A percentile compares a stretch with the other conserved stretches of the same genome.
phyloP scores from a whole-genome alignment of 768 basidiomycete species.

The Filobasidium wieringae region DNA sequence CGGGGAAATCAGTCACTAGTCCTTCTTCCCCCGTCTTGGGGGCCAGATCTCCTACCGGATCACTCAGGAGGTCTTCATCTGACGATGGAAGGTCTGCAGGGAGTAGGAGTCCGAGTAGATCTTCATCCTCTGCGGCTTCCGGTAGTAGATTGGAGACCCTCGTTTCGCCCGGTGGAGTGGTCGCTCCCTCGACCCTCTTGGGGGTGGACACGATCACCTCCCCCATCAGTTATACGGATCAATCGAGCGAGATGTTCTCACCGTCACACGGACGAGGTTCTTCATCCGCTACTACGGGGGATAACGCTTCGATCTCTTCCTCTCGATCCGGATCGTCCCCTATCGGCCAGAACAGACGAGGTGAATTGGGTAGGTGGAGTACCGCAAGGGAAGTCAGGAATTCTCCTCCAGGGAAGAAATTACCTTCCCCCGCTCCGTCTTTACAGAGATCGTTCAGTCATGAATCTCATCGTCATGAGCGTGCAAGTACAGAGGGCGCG shows the following conservation, averaged over 20 bases:
- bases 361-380: neutral
- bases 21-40: too few relatives aligned
- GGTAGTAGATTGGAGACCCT: neutral
- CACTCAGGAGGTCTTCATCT: neutral
- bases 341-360: neutral
- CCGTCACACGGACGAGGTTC: neutral
- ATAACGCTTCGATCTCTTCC: neutral
- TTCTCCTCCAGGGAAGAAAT: neutral
- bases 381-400: neutral
- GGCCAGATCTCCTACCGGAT: too few relatives aligned
- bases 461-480: neutral
- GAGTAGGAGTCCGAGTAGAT: neutral
- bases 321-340: neutral
- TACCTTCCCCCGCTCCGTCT: neutral
- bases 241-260: too few relatives aligned
- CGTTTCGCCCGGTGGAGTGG: neutral
- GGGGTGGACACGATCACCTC: neutral
- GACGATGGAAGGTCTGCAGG: neutral
- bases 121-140: neutral
- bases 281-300: too few relatives aligned
- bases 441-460: neutral
- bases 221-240: neutral
- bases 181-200: neutral
- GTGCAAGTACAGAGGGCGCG: neutral
- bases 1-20: too few relatives aligned